Base-by-base conservation (phyloP, 768 basidiomycete species). In the Tephrocybe sp. region DNA sequence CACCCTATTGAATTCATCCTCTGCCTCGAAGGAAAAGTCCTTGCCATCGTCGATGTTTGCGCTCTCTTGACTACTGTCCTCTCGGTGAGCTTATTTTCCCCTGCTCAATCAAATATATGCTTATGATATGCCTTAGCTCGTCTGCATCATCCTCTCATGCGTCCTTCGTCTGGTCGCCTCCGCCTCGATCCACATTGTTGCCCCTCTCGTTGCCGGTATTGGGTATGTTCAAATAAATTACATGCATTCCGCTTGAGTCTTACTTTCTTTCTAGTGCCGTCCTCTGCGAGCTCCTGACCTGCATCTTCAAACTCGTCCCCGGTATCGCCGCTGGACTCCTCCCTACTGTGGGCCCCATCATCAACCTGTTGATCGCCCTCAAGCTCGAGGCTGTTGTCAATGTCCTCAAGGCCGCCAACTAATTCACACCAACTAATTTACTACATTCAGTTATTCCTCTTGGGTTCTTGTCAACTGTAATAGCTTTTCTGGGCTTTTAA, bases 251-350 rank as follows among this genome's bases (percentile, higher is more conserved):
- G 6, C 28, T 5, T 5, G 28, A 5, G 6, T 30, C n/a, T 8
- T 3, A 4, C 41, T 4, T 28, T 17, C 18, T 38, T n/a, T 30
- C 3, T 33, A 55, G 54, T 21, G 25, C 39, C n/a, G 18, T 55
- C 17, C 42, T 55, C 33, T 42, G 33, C 33, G 37, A 51, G 10
- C 30, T 51, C 43, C 37, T 44, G 23, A 25, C 18, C 10, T 39
- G 51, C 25, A 37, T 58, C 30, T 42, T 42, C 36, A 37, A 40
- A 1, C 45, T 54, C 30, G 46, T 51, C 10, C 48, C 23, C 12
- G 47, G 43, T 33, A 55, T 61, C 28, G 20, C 42, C 36, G 50
- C 18, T 11, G 24, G 51, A 41, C 38, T 61, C 21, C 17, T 24
- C 20, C 49, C 25, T 23, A 34, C 50, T 26, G 21, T 55, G 24